These are phyloP conservation scores for Barbatosphaeria neglecta DNA, from an alignment of 495 filamentous ascomycete species.

Conservation along the genomic window DNA sequence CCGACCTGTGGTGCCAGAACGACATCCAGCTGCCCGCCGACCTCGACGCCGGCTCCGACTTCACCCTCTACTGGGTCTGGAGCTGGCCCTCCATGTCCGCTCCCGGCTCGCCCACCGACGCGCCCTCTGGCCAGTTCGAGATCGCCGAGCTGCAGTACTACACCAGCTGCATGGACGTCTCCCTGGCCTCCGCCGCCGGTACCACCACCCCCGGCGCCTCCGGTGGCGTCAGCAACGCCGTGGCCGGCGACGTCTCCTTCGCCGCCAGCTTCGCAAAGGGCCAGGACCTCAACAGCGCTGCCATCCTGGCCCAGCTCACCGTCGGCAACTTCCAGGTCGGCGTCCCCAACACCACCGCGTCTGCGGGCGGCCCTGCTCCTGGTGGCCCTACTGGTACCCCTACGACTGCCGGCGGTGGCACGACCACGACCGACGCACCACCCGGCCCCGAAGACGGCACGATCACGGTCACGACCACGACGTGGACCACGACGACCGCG, in stretches of 20 bases:
- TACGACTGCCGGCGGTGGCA: neutral
- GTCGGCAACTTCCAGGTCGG: slow-evolving; percentile 17
- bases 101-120: slow-evolving; percentile 10
- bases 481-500: neutral
- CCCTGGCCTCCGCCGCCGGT: slow-evolving; percentile 34
- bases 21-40: slow-evolving; percentile 58
- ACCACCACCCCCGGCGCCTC: slow-evolving; percentile 14
- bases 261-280: slow-evolving; percentile 16
- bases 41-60: slow-evolving; percentile 35
- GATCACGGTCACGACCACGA: neutral
- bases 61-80: slow-evolving; percentile 88
- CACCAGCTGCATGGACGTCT: slow-evolving; percentile 70
- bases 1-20: slow-evolving; percentile 62
- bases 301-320: slow-evolving; percentile 22
- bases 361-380: slow-evolving; percentile 5
- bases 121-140: slow-evolving; percentile 17
- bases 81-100: slow-evolving; percentile 54
- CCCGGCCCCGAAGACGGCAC: neutral
- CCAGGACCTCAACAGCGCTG: slow-evolving; percentile 11
- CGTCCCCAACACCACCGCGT: slow-evolving; percentile 9
- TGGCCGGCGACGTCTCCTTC: slow-evolving; percentile 4
- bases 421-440: neutral
- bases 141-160: slow-evolving; percentile 50
- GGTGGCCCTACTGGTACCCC: neutral
- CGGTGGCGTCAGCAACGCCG: slow-evolving; percentile 5